Conservation (phyloP, 768 basidiomycete species). For the Kwoniella botswanensis region DNA sequence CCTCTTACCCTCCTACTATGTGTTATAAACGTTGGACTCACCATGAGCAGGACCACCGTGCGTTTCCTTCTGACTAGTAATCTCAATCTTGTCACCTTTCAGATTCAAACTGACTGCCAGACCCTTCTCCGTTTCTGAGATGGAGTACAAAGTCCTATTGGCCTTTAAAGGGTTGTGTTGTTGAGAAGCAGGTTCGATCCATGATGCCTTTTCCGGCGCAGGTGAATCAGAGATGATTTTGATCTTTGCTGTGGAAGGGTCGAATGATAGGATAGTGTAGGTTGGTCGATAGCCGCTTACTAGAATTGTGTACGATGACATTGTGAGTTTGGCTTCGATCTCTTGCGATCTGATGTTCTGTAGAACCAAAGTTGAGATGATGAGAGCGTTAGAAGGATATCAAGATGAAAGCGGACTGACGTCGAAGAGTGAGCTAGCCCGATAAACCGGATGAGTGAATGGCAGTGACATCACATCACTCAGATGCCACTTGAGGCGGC, state of each 20-base stretch:
- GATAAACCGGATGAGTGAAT: too few relatives aligned
- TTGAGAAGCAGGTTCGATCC: constrained; percentile 69
- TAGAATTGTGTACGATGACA: constrained; percentile 35
- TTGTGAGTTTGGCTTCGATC: not conserved
- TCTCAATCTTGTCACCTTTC: constrained; percentile 62
- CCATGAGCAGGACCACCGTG: constrained; percentile 48
- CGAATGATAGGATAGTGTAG: constrained; percentile 70
- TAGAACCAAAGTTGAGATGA: too few relatives aligned
- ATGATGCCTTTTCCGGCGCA: constrained; percentile 65
- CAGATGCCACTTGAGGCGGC: too few relatives aligned
- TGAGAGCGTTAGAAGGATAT: too few relatives aligned
- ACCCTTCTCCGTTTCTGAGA: constrained; percentile 72
- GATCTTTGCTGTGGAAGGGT: constrained; percentile 63
- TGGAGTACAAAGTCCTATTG: constrained; percentile 64
- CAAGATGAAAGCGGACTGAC: too few relatives aligned
- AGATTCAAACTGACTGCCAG: constrained; percentile 68
- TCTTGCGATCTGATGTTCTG: too few relatives aligned
- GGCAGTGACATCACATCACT: too few relatives aligned
- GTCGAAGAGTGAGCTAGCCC: too few relatives aligned
- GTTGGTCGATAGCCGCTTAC: constrained; percentile 62
- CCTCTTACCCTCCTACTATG: too few relatives aligned
- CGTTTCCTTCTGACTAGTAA: constrained; percentile 52
- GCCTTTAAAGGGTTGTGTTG: constrained; percentile 55
- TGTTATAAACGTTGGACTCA: not conserved
- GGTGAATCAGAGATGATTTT: constrained; percentile 55